Conservation (phyloP, 2,329 filamentous ascomycete species). For the Aspergillus viridinutans region DNA sequence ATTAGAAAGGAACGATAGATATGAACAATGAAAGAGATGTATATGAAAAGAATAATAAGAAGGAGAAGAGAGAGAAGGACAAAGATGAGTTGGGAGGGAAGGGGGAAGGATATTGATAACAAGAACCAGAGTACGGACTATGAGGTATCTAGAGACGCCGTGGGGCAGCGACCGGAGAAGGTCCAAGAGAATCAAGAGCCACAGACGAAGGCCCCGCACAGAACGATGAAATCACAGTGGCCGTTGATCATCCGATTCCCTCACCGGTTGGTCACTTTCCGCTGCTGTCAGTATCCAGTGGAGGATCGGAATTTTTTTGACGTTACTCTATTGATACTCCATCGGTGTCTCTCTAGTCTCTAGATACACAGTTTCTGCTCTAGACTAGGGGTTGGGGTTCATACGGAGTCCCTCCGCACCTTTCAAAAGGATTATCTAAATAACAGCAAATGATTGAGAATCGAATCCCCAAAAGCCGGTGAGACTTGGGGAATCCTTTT, state of each 20-base stretch:
- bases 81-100: not conserved
- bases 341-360: not conserved
- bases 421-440: not conserved
- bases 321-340: not conserved
- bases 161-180: constrained; percentile 20
- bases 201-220: not conserved
- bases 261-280: not conserved
- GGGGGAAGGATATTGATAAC: constrained; percentile 12
- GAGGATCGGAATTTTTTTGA: no score
- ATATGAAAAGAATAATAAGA: not conserved
- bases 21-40: not conserved
- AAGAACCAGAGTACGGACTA: constrained; percentile 9
- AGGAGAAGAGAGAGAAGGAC: not conserved
- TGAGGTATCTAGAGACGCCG: constrained; percentile 4
- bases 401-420: not conserved
- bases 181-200: not conserved
- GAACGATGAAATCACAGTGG: not conserved
- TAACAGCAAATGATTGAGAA: not conserved
- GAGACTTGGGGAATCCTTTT: not conserved
- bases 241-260: constrained; percentile 5
- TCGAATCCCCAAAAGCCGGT: not conserved
- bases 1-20: not conserved
- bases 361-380: not conserved
- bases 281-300: not conserved
- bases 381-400: not conserved